Evolutionary conservation across 2,329 filamentous ascomycete species (phyloP).

Genomic region (Exophiala alcalophila): DNA sequence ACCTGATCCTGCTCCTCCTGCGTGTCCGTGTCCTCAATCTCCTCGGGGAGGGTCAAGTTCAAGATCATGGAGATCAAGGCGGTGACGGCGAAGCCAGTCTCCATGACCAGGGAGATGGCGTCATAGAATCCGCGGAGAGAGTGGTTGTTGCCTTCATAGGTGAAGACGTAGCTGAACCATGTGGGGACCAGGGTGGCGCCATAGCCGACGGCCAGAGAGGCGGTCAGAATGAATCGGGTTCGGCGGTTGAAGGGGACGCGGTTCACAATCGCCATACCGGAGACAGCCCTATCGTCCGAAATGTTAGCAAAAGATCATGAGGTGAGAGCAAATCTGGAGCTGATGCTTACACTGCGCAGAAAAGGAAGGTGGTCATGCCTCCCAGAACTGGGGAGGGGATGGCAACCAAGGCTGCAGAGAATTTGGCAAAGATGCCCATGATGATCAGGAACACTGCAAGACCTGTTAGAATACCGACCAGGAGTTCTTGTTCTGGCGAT

Average conservation of each 20-base stretch:
- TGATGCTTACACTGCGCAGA: conserved; percentile 55
- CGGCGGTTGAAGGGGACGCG: conserved; percentile 62
- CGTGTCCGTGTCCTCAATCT: conserved; percentile 63
- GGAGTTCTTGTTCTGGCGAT: neutral
- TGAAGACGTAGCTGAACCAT: conserved; percentile 47
- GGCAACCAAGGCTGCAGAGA: conserved; percentile 64
- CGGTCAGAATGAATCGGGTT: conserved; percentile 65
- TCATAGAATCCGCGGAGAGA: conserved; percentile 59
- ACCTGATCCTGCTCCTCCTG: conserved; percentile 17
- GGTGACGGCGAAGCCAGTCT: conserved; percentile 61
- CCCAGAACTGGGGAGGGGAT: conserved; percentile 55
- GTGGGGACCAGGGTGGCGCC: conserved; percentile 49
- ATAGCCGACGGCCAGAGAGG: conserved; percentile 59
- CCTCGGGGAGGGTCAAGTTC: conserved; percentile 70
- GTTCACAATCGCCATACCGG: conserved; percentile 64
- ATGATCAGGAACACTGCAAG: conserved; percentile 58
- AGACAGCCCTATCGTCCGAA: conserved; percentile 46
- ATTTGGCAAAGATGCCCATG: conserved; percentile 70
- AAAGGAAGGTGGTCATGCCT: conserved; percentile 62
- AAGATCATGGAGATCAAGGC: conserved; percentile 70
- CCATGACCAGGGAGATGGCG: conserved; percentile 64
- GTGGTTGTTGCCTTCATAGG: conserved; percentile 56
- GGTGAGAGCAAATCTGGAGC: neutral
- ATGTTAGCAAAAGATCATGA: neutral
- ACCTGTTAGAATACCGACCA: conserved; percentile 4